These are phyloP conservation scores for Alternaria angustiovoidea DNA, from an alignment of 2,329 filamentous ascomycete species.

Conservation along the genomic window DNA sequence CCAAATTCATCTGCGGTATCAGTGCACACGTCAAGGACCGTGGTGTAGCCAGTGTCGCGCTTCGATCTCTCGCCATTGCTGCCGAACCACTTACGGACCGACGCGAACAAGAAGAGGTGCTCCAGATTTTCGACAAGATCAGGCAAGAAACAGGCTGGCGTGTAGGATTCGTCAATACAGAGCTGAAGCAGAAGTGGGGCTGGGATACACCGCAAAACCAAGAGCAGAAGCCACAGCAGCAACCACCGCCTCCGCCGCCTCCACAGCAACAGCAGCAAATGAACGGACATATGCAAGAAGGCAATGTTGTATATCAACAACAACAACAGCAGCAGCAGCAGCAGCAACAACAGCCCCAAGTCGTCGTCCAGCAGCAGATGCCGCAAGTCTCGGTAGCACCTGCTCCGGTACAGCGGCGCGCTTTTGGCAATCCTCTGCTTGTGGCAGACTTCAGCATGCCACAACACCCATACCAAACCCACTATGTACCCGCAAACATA, in stretches of 20 bases:
- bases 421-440: conserved; percentile 74
- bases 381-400: conserved; percentile 26
- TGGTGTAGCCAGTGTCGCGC: conserved; percentile 79
- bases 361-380: conserved; percentile 31
- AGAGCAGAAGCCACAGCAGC: conserved; percentile 47
- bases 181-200: conserved; percentile 80
- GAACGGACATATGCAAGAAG: conserved; percentile 26
- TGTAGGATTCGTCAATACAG: conserved; percentile 73
- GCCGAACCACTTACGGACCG: conserved; percentile 74
- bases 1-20: conserved; percentile 88
- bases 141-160: conserved; percentile 80
- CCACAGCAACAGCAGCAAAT: conserved; percentile 30
- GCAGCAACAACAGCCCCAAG: conserved; percentile 20
- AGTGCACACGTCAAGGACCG: conserved; percentile 83
- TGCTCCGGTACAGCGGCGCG: conserved; percentile 45
- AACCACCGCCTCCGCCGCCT: conserved; percentile 27
- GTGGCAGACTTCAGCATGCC: conserved; percentile 78
- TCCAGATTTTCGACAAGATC: conserved; percentile 79
- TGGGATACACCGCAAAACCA: conserved; percentile 62
- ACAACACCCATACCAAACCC: conserved; percentile 81
- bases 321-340: background rate
- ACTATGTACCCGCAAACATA: conserved; percentile 76
- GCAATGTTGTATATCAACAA: conserved; percentile 21
- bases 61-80: conserved; percentile 80
- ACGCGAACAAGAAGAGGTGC: conserved; percentile 80